Base-by-base conservation (phyloP, 2,329 filamentous ascomycete species). In the Venturia aucupariae region DNA sequence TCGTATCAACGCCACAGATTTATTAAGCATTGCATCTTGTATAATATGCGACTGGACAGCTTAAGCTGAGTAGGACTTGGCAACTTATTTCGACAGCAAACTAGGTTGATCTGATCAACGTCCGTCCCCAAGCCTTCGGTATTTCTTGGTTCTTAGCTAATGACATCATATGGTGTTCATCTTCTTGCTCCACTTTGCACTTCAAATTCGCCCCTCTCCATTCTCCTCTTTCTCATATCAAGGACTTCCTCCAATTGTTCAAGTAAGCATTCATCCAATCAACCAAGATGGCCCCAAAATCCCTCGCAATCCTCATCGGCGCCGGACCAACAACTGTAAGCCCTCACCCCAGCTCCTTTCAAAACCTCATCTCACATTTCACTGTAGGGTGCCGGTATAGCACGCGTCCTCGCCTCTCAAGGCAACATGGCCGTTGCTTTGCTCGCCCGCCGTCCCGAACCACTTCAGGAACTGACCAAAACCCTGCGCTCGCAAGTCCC, bases 341-440 rank as follows among this genome's bases (percentile, higher is more conserved):
- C 35, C 35, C 35, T 38, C 35, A 38, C 65, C n/a, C 22, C 13
- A 35, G 1, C 17, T 39, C 42, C 30, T 1, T 22, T 24, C 38
- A 6, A 22, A 51, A 54, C n/a, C 30, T 32, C 48, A 22, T 38
- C 19, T 27, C 61, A 44, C 7, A 38, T 11, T 38, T 38, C 35
- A 38, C 35, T 38, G 35, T 11, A 81, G 73, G 81, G 81, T 13
- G 79, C 80, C 13, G 82, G 83, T 51, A 85, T 85, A n/a, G 80
- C 81, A 27, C 77, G 81, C 24, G 77, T 83, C 42, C 78, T 85
- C 46, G 80, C 82, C 0, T 72, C 75, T 0, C 78, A 83, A 38
- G 82, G 82, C 41, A 84, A 84, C 69, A 75, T 83, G 59, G 82
- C 82, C 30, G 79, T 85, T 10, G 82, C 82, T 19, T 75, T 84